Evolutionary conservation across 2,329 filamentous ascomycete genomes (phyloP).

Genomic region (Teratosphaeria zuluensis): DNA sequence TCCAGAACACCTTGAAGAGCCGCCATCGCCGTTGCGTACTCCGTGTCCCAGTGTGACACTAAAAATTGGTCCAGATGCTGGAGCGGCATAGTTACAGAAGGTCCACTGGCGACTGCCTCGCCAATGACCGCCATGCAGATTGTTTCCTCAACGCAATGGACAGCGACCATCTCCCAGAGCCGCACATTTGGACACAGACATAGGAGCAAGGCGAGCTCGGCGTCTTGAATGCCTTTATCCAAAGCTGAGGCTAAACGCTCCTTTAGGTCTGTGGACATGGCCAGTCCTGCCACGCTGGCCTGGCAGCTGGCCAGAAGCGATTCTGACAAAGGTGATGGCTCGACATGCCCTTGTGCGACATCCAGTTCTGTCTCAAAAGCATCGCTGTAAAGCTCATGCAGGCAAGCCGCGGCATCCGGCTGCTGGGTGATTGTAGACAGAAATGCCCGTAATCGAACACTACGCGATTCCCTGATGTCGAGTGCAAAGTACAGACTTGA

Average conservation of each 20-base stretch:
- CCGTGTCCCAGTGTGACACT: not conserved
- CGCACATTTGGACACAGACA: not conserved
- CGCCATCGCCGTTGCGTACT: not conserved
- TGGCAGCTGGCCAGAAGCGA: not conserved
- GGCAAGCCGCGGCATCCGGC: not conserved
- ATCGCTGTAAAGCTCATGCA: not conserved
- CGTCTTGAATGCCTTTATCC: not conserved
- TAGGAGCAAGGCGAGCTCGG: not conserved
- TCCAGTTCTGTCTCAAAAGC: not conserved
- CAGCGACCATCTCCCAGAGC: not conserved
- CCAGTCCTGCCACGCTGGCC: not conserved
- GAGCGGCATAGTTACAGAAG: not conserved
- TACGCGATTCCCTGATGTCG: not conserved
- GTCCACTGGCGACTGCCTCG: not conserved
- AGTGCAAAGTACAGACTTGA: not conserved
- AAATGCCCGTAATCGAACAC: not conserved
- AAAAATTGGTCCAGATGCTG: not conserved
- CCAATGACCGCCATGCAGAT: not conserved
- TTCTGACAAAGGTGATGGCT: not conserved
- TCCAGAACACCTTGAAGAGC: not conserved
- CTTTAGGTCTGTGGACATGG: not conserved
- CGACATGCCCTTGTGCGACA: not conserved
- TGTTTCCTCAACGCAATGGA: not conserved
- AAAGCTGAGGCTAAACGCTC: not conserved
- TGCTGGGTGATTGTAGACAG: not conserved